Evolutionary conservation across 2,329 filamentous ascomycete species (phyloP), one percentile per base, ranked within the genome.

Genomic region (Aspergillus terreus): DNA sequence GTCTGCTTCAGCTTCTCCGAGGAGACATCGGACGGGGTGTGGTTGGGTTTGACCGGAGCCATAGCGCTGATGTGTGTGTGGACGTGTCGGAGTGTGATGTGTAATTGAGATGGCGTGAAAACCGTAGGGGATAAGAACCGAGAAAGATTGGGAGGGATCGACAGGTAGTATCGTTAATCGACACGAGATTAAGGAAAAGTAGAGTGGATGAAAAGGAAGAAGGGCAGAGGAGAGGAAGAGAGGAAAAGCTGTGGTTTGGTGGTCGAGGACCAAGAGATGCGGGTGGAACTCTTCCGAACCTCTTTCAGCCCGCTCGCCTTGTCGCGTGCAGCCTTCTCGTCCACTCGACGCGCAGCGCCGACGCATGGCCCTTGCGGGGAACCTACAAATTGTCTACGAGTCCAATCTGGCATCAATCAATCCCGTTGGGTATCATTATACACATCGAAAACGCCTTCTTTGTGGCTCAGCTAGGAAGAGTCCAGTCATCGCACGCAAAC

Each of bases 1-100:
- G 70, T 73, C 49, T 68, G 71, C 80, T 88, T 88, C 79, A 86
- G 87, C 75, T 81, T 83, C 57, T 82, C 78, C 55, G 81, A 78
- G 76, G 88, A 87, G 62, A 84, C 78, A 60, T 87, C 82, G 62
- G 79, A 70, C 64, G 80, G 78, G 58, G 78, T 75, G 61, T 81
- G 79, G 74, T 86, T 86, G 70, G 83, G 80, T 63, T 82, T 78
- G 57, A 80, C 71, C 60, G 83, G 67, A 49, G 71, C 67, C 87
- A 91, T 88, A 54, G 55, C 71, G 65, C 51, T 59, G 58, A 25
- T 17, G 19, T 47, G 30, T 44, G 30, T 47, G 38, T 27, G 36
- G 36, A 12, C 25, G 25, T 33, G 38, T 14, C 44, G 12, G 27
- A 47, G 35, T 43, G 36, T 33, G 30, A 10, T 12, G 35, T 38